A percentile compares a stretch with the other conserved stretches of the same genome.
phyloP scores from a whole-genome alignment of 2,329 filamentous ascomycete species.

The Cladosporium sp. region DNA sequence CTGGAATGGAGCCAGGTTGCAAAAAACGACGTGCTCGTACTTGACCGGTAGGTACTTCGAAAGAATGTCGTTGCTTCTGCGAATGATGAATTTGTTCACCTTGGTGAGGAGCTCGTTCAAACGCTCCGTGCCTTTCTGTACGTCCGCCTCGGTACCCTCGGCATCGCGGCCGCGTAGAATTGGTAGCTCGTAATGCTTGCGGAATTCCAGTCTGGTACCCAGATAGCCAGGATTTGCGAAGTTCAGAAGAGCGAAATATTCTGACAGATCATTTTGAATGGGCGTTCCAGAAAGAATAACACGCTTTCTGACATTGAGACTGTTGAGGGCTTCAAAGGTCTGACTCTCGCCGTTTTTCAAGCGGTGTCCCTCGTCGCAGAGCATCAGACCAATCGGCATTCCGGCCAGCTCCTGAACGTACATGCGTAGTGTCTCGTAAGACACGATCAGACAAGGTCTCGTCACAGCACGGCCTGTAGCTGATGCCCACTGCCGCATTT shows the following conservation, averaged over 20 bases:
- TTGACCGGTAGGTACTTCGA: conserved; percentile 98
- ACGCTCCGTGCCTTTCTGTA: conserved; percentile 77
- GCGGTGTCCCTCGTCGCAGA: conserved; percentile 95
- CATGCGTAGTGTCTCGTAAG: conserved; percentile 89
- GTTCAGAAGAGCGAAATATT: conserved; percentile 93
- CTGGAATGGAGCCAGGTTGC: conserved; percentile 89
- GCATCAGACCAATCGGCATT: conserved; percentile 83
- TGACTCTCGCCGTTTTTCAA: conserved; percentile 95
- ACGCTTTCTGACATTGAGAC: conserved; percentile 80
- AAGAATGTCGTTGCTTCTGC: conserved; percentile 93
- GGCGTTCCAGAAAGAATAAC: conserved; percentile 96
- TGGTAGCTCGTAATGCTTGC: conserved; percentile 88
- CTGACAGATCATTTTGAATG: conserved; percentile 96
- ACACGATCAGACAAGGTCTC: conserved; percentile 91
- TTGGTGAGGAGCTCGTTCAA: conserved; percentile 73
- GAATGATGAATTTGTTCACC: conserved; percentile 98
- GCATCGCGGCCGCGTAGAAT: conserved; percentile 90
- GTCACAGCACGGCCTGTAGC: conserved; percentile 84
- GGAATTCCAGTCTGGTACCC: conserved; percentile 83
- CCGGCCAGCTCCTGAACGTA: conserved; percentile 88
- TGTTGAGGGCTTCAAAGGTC: conserved; percentile 88
- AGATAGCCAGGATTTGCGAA: conserved; percentile 94
- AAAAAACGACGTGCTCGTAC: conserved; percentile 99
- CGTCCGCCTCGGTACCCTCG: conserved; percentile 76
- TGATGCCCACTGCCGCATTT: conserved; percentile 93